Base-by-base conservation (phyloP, 768 basidiomycete genomes). In the Dioszegia crocea region DNA sequence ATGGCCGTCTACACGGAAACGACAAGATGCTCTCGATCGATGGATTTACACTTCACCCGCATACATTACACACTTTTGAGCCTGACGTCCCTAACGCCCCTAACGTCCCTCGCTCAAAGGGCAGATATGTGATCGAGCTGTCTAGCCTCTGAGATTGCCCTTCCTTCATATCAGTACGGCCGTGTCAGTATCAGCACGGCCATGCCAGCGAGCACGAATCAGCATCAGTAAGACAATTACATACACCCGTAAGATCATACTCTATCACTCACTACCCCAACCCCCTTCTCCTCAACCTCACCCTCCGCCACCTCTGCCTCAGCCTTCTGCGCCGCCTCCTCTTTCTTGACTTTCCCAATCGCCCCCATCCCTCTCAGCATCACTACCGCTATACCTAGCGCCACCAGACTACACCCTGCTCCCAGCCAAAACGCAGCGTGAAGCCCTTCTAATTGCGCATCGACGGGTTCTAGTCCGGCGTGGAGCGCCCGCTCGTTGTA, bases 391-490 rank as follows among this genome's bases (percentile, higher is more conserved):
- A 70, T 49, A 6, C 59, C 23, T 17, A 70, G 39, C 23, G 68
- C 66, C 5, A 44, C 23, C 49, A 70, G 69, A 48, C 65, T 62
- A 30, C 44, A 66, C 16, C 61, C 71, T 11, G 71, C 69, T 12
- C 70, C 69, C 24, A 75, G 56, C 69, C 71, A 73, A 57, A 75
- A 73, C 0, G 70, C 64, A 14, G 64, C 70, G 17, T 67, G 67
- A 10, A 71, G 27, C 2, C 73, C 66, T 11, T 64, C 39, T 19
- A 74, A n/a, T 30, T 52, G 40, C 23, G 65, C 52, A 21, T 59
- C 64, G 6, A 50, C 43, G 1, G 41, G 31, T 3, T 56, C 41
- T 12, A 57, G 47, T 1, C 66, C 67, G 12, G 36, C 27, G 0
- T 43, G 27, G 29, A 61, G 33, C 4, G 66, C 52, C 46, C 60